Evolutionary conservation across 2,329 filamentous ascomycete species (phyloP).

Genomic region (Cadophora luteo-olivacea): DNA sequence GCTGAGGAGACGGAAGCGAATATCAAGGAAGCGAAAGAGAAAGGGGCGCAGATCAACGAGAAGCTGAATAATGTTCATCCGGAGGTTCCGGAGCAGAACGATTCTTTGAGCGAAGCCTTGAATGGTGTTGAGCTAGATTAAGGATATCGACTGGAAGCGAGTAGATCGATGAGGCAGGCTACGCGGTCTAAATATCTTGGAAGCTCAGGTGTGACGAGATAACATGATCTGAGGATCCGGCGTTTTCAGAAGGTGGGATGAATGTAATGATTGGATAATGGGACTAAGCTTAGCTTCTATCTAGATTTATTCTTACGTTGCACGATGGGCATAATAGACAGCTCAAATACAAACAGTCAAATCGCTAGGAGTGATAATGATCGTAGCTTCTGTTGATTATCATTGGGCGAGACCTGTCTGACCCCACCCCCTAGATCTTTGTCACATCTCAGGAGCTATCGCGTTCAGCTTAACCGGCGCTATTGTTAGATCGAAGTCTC

Average conservation of each 20-base stretch:
- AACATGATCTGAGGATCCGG: neutral
- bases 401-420: neutral
- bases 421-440: neutral
- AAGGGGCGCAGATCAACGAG: conserved; percentile 30
- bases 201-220: neutral
- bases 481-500: too few species aligned
- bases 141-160: conserved; percentile 20
- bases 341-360: neutral
- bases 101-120: conserved; percentile 40
- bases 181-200: neutral
- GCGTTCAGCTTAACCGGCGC: neutral
- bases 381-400: neutral
- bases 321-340: neutral
- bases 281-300: neutral
- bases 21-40: conserved; percentile 30
- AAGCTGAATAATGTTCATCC: conserved; percentile 34
- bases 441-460: neutral
- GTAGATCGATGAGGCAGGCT: neutral
- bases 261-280: neutral
- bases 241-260: neutral
- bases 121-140: conserved; percentile 44
- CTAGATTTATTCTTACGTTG: neutral
- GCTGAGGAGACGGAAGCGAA: conserved; percentile 30
- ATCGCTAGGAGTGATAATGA: neutral
- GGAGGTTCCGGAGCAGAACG: conserved; percentile 32